phyloP scores from a whole-genome alignment of 352 stramenopile genomes.

The Peronospora destructor region DNA sequence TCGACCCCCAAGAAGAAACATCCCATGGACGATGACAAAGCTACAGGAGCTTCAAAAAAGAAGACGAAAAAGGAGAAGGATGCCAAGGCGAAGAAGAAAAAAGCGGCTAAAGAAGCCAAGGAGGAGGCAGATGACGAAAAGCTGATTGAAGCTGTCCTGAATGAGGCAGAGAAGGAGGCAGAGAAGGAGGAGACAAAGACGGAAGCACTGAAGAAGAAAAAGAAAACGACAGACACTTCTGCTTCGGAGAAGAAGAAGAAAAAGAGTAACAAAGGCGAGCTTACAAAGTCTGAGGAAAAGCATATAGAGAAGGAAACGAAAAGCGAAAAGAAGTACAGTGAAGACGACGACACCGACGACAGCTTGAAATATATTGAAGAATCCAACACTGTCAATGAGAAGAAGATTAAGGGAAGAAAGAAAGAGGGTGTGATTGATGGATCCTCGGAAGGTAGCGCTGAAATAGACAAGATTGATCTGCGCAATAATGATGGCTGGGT shows the following conservation, averaged over 20 bases:
- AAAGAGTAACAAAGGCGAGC: no score
- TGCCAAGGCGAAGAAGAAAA: slow-evolving; percentile 12
- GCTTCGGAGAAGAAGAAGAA: neutral
- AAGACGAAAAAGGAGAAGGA: neutral
- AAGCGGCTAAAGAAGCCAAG: no score
- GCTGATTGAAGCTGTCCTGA: neutral
- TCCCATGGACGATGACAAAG: neutral
- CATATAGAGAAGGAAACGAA: slow-evolving; percentile 5
- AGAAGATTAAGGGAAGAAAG: slow-evolving; percentile 66
- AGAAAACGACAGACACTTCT: slow-evolving; percentile 15
- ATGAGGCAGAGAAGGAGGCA: slow-evolving; percentile 8
- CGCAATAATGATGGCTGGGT: slow-evolving; percentile 66
- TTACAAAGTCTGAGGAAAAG: no score
- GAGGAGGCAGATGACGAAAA: no score
- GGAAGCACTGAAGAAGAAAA: slow-evolving; percentile 26
- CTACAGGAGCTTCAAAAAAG: neutral
- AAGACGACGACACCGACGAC: no score
- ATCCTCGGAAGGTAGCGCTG: slow-evolving; percentile 65
- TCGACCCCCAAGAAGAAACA: slow-evolving; percentile 38
- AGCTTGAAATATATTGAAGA: slow-evolving; percentile 8
- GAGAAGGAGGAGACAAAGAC: slow-evolving; percentile 38
- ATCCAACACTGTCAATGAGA: slow-evolving; percentile 35
- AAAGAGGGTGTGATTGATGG: slow-evolving; percentile 73
- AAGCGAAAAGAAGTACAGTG: neutral
- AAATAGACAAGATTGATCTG: slow-evolving; percentile 83